Evolutionary conservation across 2,329 filamentous ascomycete species (phyloP).

Genomic region (Arthrobotrys megalospora): DNA sequence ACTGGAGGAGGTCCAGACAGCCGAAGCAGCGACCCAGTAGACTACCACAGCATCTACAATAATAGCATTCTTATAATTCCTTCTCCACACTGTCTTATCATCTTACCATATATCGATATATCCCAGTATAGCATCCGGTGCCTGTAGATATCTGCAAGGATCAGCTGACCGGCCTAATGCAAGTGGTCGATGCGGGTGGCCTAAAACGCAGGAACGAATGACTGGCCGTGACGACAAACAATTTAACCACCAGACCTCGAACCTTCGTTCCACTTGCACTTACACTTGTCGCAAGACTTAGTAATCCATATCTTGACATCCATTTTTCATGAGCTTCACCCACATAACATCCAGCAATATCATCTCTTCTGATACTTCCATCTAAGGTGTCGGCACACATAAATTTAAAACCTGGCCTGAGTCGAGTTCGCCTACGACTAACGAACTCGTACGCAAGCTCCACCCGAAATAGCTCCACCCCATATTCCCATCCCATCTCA

Average conservation of each 20-base stretch:
- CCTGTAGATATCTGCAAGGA: not conserved
- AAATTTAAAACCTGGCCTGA: not conserved
- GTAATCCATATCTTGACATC: not conserved
- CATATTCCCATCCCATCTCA: conserved; percentile 37
- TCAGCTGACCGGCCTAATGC: conserved; percentile 32
- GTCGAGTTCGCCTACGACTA: not conserved
- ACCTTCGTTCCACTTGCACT: conserved; percentile 15
- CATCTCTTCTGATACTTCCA: conserved; percentile 2
- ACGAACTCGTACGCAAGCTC: not conserved
- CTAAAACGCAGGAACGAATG: conserved; percentile 59
- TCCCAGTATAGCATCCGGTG: not conserved
- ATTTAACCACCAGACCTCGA: conserved; percentile 18
- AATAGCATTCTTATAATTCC: conserved; percentile 8
- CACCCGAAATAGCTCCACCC: not conserved
- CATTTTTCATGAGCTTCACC: not conserved
- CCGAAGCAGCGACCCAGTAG: conserved; percentile 37
- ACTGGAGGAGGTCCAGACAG: conserved; percentile 27
- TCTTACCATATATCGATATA: conserved; percentile 1
- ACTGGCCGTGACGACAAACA: conserved; percentile 33
- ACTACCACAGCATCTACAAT: not conserved
- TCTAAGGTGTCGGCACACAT: not conserved
- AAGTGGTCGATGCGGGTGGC: conserved; percentile 23
- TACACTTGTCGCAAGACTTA: conserved; percentile 1
- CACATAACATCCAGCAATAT: not conserved
- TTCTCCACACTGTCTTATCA: conserved; percentile 6